Evolutionary conservation across 805 yeast genomes (phyloP), one percentile per base, ranked within the genome.

Genomic region (Grigorovia humatica): DNA sequence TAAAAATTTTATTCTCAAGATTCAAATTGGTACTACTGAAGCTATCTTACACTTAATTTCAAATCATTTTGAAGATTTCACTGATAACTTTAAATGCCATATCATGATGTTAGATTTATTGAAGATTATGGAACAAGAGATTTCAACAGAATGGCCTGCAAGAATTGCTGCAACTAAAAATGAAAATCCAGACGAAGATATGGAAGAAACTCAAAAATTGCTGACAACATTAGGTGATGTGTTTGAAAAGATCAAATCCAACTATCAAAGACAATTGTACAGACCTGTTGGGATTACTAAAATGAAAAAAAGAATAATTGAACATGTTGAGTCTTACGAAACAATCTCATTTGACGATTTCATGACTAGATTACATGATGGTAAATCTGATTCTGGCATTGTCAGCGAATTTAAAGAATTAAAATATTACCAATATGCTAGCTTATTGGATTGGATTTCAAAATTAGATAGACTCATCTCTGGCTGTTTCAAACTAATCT

Each of bases 21-120:
- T 90, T 44, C 93, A 89, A 62, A 74, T 85, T 42, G 95, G 95
- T 43, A 80, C 89, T 35, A 71, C 89, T 53, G 95, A 87, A 62
- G 87, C 88, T 0, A 70, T 88, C 52, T 75, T 81, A 45, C 76
- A 83, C 32, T 75, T 95, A 65, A 79, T 88, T 19, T 75, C 79
- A 46, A 82, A 83, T 57, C 87, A 85, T 62, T 89, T 83, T 64
- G 68, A 77, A 30, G 93, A 87, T 62, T 87, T 90, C 61, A 75
- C 83, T 4, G 85, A 82, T 62, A 87, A 85, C 58, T 62, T 83
- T 54, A 66, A 70, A 12, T 81, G 83, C 59, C 81, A 84, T 57
- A 70, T 73, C 4, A 71, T 76, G 1, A 75, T 88, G 60, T 77
- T 85, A 49, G 83, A 82, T 53, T 70, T 88, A 46, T 67, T 88